Evolutionary conservation across 345 rosid species (phyloP).

Genomic region (Kandelia obovata): DNA sequence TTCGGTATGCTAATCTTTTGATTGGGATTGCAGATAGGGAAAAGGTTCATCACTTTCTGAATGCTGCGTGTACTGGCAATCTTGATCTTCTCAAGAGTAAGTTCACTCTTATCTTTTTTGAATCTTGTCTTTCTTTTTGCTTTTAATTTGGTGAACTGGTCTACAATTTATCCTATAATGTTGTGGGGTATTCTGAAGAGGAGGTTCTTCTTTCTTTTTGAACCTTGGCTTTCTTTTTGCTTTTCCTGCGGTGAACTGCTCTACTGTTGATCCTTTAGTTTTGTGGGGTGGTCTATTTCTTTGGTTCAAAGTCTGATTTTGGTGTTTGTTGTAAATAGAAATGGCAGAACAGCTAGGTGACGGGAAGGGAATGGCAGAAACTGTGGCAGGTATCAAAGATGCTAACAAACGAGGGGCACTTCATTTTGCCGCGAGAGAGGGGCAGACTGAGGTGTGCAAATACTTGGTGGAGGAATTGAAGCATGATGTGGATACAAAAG

Average conservation of each 20-base stretch:
- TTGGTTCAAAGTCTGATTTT: not conserved
- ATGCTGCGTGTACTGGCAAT: constrained; percentile 68
- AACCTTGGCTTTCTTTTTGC: not conserved
- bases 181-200: constrained; percentile 50
- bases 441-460: constrained; percentile 71
- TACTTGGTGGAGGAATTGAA: constrained; percentile 78
- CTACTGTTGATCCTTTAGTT: not conserved
- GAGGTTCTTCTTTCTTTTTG: constrained; percentile 28
- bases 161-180: not conserved
- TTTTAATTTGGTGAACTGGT: not conserved
- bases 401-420: constrained; percentile 89
- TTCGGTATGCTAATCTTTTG: not conserved
- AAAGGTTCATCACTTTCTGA: constrained; percentile 63
- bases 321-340: constrained; percentile 35
- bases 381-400: constrained; percentile 79
- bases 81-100: constrained; percentile 85
- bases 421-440: constrained; percentile 95
- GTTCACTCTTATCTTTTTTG: constrained; percentile 15
- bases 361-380: constrained; percentile 56
- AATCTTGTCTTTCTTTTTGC: not conserved
- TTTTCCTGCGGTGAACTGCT: not conserved
- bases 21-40: constrained; percentile 49
- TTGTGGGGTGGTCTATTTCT: not conserved
- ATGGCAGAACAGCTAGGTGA: constrained; percentile 74
- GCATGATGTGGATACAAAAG: constrained; percentile 60